A percentile compares a stretch with the other conserved stretches of the same genome.
Conservation (phyloP, 2,329 filamentous ascomycete species). For the Beauveria pseudobassiana region DNA sequence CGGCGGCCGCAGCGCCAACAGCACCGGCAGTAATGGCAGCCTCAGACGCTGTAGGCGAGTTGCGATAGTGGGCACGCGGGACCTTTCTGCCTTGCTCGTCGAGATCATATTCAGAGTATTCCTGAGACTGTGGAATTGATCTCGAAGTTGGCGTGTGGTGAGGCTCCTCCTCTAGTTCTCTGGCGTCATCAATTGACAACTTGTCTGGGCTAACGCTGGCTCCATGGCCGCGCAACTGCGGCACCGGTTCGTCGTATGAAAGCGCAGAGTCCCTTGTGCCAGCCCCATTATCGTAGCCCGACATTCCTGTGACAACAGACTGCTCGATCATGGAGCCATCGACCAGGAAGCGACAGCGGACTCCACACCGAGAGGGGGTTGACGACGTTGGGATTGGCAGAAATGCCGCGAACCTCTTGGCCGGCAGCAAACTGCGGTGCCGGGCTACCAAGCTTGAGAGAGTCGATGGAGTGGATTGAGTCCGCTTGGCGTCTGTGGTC, state of each 20-base stretch:
- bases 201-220: constrained; percentile 36
- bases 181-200: constrained; percentile 31
- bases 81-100: constrained; percentile 53
- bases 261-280: constrained; percentile 29
- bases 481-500: constrained; percentile 26
- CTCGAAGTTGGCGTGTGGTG: constrained; percentile 31
- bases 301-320: constrained; percentile 60
- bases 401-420: constrained; percentile 63
- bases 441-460: constrained; percentile 14
- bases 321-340: constrained; percentile 64
- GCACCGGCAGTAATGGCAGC: constrained; percentile 50
- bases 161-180: constrained; percentile 31
- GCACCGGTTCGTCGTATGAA: constrained; percentile 23
- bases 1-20: constrained; percentile 44
- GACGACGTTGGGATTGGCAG: constrained; percentile 68
- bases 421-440: constrained; percentile 53
- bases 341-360: constrained; percentile 83
- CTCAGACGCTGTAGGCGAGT: constrained; percentile 50
- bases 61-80: constrained; percentile 33
- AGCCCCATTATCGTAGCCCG: constrained; percentile 38
- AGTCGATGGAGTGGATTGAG: constrained; percentile 27
- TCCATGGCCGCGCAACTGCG: constrained; percentile 25
- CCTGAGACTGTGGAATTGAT: constrained; percentile 34
- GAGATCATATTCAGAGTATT: constrained; percentile 49
- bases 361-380: constrained; percentile 69